Conservation (phyloP, 306 rosid genomes). For the Prunus mira region DNA sequence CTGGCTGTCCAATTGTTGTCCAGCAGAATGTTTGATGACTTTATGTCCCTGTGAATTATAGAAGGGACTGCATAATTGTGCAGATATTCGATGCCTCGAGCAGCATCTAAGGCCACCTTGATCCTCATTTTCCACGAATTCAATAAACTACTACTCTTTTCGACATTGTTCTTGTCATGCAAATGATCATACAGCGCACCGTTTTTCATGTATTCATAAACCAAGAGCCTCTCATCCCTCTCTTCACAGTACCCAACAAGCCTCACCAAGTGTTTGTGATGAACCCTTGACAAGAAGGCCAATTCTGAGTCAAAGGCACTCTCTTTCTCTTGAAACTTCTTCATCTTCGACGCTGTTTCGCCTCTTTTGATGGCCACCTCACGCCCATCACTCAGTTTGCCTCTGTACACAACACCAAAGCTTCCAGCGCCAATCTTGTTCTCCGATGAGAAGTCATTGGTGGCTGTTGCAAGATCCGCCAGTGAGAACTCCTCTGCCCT, state of each 20-base stretch:
- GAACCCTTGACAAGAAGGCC: slow-evolving; percentile 79
- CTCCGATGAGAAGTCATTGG: slow-evolving; percentile 54
- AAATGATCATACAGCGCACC: slow-evolving; percentile 82
- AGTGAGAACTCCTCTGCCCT: slow-evolving; percentile 74
- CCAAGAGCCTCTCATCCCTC: slow-evolving; percentile 76
- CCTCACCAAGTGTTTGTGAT: slow-evolving; percentile 86
- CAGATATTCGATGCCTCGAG: slow-evolving; percentile 89
- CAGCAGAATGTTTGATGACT: slow-evolving; percentile 80
- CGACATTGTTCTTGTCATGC: slow-evolving; percentile 64
- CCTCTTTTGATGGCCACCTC: slow-evolving; percentile 89
- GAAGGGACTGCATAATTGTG: slow-evolving; percentile 95
- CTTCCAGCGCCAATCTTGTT: slow-evolving; percentile 86
- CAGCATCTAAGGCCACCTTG: slow-evolving; percentile 80
- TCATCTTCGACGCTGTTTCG: slow-evolving; percentile 39
- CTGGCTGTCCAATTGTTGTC: slow-evolving; percentile 72
- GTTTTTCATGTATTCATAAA: slow-evolving; percentile 86
- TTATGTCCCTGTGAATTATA: slow-evolving; percentile 85
- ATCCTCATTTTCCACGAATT: slow-evolving; percentile 86
- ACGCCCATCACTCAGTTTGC: slow-evolving; percentile 66
- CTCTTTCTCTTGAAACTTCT: slow-evolving; percentile 84
- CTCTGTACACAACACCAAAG: slow-evolving; percentile 82
- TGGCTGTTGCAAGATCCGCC: slow-evolving; percentile 66
- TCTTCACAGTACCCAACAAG: slow-evolving; percentile 88
- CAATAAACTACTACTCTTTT: slow-evolving; percentile 46
- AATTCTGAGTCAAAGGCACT: slow-evolving; percentile 88